phyloP scores from a whole-genome alignment of 805 yeast genomes.

The Candida peoriensis region DNA sequence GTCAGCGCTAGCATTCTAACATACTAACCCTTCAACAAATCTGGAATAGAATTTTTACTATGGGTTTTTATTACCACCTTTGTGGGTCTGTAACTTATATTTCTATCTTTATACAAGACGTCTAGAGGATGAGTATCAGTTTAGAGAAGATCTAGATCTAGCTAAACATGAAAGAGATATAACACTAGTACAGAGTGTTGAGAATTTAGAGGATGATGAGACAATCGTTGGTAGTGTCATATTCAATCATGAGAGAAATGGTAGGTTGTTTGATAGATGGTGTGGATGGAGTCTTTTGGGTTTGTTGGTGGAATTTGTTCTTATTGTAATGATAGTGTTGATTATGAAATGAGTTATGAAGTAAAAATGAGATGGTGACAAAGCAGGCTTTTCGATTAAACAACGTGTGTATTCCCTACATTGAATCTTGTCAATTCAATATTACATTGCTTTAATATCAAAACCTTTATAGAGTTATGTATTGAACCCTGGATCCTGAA shows the following conservation, averaged over 20 bases:
- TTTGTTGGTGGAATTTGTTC: not conserved
- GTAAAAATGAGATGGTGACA: too few species aligned
- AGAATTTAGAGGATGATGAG: conserved; percentile 8
- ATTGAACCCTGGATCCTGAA: too few species aligned
- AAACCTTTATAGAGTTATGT: too few species aligned
- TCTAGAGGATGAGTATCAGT: conserved; percentile 7
- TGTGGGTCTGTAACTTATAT: conserved; percentile 18
- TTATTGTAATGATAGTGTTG: not conserved
- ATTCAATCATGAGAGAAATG: conserved; percentile 9
- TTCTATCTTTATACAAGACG: conserved; percentile 5
- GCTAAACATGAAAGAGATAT: conserved; percentile 13
- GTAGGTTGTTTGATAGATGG: conserved; percentile 10
- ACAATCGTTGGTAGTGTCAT: conserved; percentile 10
- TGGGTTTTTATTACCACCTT: conserved; percentile 15
- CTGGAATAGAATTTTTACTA: conserved; percentile 23
- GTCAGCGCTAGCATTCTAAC: not conserved
- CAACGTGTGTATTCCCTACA: too few species aligned
- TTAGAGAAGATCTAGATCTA: conserved; percentile 15
- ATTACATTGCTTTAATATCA: too few species aligned
- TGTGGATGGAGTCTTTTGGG: conserved; percentile 19
- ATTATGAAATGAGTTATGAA: not conserved
- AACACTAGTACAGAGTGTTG: too few species aligned
- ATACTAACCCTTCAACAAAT: not conserved
- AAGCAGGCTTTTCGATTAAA: too few species aligned
- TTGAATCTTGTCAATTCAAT: too few species aligned